Conservation (phyloP, 768 basidiomycete species). For the Boletus pseudo-olivaceus region DNA sequence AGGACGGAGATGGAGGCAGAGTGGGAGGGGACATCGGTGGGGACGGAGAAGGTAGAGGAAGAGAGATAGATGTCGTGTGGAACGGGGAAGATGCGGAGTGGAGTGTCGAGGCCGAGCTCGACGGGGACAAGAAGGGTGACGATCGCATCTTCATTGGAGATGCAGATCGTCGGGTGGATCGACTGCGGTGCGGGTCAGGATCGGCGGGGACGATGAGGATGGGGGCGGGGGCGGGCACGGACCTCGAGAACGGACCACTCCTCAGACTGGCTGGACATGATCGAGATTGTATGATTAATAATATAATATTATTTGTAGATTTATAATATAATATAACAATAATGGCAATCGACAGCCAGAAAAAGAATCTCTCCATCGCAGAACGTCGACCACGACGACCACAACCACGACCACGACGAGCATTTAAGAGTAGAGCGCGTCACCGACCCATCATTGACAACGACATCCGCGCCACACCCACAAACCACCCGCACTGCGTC, state of each 20-base stretch:
- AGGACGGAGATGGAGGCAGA: constrained; percentile 45
- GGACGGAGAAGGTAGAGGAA: not conserved
- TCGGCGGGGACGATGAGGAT: constrained; percentile 1
- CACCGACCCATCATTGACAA: constrained; percentile 6
- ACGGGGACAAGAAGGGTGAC: constrained; percentile 54
- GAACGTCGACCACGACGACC: constrained; percentile 22
- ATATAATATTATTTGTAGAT: not conserved
- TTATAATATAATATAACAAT: constrained; percentile 2
- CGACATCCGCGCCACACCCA: constrained; percentile 2
- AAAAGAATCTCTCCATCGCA: constrained; percentile 17
- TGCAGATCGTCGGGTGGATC: constrained; percentile 69
- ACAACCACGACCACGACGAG: constrained; percentile 16
- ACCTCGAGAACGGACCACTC: constrained; percentile 28
- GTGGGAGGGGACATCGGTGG: not conserved
- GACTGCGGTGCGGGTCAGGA: constrained; percentile 41
- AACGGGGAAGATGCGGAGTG: constrained; percentile 33
- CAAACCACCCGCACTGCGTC: not conserved
- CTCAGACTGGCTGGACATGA: constrained; percentile 1
- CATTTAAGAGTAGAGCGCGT: constrained; percentile 19
- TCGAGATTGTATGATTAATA: constrained; percentile 6
- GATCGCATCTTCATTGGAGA: constrained; percentile 39
- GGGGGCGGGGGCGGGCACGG: constrained; percentile 1
- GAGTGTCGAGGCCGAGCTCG: constrained; percentile 47
- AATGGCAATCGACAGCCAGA: constrained; percentile 7
- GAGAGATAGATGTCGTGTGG: constrained; percentile 9